These are phyloP conservation scores for Hypoxylon crocopeplum DNA, from an alignment of 495 filamentous ascomycete genomes.

Conservation along the genomic window DNA sequence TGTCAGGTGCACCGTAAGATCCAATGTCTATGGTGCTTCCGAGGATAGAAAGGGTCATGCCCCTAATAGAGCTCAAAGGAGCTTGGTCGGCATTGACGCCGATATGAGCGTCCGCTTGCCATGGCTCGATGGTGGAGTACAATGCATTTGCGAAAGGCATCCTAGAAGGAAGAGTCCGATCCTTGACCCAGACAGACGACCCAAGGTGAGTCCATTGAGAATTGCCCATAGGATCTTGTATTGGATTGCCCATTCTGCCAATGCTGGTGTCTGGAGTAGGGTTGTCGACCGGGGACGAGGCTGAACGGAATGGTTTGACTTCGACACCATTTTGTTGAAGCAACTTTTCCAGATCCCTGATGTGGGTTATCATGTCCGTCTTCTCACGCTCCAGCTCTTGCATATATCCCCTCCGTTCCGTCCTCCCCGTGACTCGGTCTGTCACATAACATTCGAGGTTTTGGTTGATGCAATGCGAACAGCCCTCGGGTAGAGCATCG, in stretches of 20 bases:
- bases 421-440: constrained; percentile 84
- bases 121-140: constrained; percentile 41
- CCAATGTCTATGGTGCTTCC: constrained; percentile 80
- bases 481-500: constrained; percentile 75
- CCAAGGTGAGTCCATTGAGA: constrained; percentile 53
- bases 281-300: constrained; percentile 40
- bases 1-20: constrained; percentile 68
- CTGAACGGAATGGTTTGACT: constrained; percentile 45
- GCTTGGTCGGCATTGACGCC: constrained; percentile 72
- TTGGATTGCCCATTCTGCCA: constrained; percentile 40
- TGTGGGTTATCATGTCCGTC: constrained; percentile 56
- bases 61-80: constrained; percentile 74
- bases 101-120: constrained; percentile 71
- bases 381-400: constrained; percentile 68
- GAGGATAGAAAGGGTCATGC: constrained; percentile 73
- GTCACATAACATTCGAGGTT: constrained; percentile 79
- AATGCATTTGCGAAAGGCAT: constrained; percentile 34
- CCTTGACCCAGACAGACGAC: constrained; percentile 60
- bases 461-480: constrained; percentile 74
- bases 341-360: constrained; percentile 58
- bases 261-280: constrained; percentile 34
- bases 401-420: constrained; percentile 76
- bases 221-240: constrained; percentile 38
- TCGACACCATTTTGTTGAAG: constrained; percentile 48
- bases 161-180: constrained; percentile 13